Percentiles rank a stretch among this genome's conserved stretches.
phyloP scores from a whole-genome alignment of 1,284 basidiomycete genomes.

The Ustilago xerochloae region DNA sequence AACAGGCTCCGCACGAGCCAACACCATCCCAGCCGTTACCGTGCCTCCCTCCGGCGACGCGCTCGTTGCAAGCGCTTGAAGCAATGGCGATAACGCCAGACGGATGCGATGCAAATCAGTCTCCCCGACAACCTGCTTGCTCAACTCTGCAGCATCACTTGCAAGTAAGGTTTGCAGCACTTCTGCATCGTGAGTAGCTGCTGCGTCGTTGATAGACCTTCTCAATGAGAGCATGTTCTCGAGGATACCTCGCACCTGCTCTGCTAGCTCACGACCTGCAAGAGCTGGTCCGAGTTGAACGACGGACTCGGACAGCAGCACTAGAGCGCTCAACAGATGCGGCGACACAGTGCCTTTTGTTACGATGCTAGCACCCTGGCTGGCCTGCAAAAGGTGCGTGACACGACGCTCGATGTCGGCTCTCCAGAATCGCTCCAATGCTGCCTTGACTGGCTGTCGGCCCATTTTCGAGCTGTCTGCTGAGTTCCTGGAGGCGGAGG shows the following conservation, averaged over 20 bases:
- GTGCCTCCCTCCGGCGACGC: slow-evolving; percentile 2
- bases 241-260: slow-evolving; percentile 15
- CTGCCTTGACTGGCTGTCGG: slow-evolving; percentile 16
- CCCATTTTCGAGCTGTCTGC: not conserved
- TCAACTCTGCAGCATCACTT: slow-evolving; percentile 11
- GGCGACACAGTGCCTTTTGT: slow-evolving; percentile 8
- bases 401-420: slow-evolving; percentile 23
- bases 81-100: slow-evolving; percentile 19
- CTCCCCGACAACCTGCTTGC: slow-evolving; percentile 7
- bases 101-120: slow-evolving; percentile 19
- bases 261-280: slow-evolving; percentile 22
- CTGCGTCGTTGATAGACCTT: not conserved
- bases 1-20: slow-evolving; percentile 27
- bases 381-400: not conserved
- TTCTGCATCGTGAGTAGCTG: slow-evolving; percentile 7
- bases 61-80: slow-evolving; percentile 20
- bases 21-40: not conserved
- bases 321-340: slow-evolving; percentile 13
- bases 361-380: not conserved
- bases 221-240: not conserved
- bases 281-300: slow-evolving; percentile 33
- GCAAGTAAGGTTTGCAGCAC: slow-evolving; percentile 12
- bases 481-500: not conserved
- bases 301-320: slow-evolving; percentile 27
- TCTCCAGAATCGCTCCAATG: slow-evolving; percentile 29